Base-by-base conservation (phyloP, 164 flowering plant genomes). In the Chloranthus sessilifolius region DNA sequence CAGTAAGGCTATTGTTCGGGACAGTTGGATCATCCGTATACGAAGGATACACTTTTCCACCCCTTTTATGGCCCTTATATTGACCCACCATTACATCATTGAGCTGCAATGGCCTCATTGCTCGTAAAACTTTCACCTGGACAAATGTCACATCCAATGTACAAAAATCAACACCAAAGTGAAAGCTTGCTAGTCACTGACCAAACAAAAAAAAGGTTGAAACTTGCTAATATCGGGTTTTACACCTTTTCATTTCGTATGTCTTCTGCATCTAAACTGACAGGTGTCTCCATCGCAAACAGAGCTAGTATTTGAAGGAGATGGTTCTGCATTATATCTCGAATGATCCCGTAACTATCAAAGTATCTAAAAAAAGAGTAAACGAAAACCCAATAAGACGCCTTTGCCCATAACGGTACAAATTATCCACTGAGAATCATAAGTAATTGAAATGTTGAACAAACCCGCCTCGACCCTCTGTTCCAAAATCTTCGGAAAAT, bases 201-300 rank as follows among this genome's bases (percentile, higher is more conserved):
- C n/a, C n/a, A n/a, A n/a, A n/a, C n/a, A n/a, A n/a, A n/a, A n/a
- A n/a, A n/a, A n/a, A n/a, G n/a, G n/a, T n/a, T n/a, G n/a, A 1
- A 17, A 39, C 12, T 5, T n/a, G n/a, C n/a, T n/a, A n/a, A n/a
- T n/a, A n/a, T n/a, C n/a, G n/a, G n/a, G n/a, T n/a, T n/a, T n/a
- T n/a, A n/a, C n/a, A 86, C 98, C 98, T 87, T 90, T 61, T 90
- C 98, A 61, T 82, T 87, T 60, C 95, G 68, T 19, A 90, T 70
- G 63, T 90, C 98, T 61, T 87, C 98, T 1, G 76, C 98, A 67
- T 87, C 95, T 53, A 90, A 72, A 72, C 81, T 87, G 55, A 87
- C 91, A 17, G 98, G 98, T 31, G 98, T 67, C 64, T 90, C 98
- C 98, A 90, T 90, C 14, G 98, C 95, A 71, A 90, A 78, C 3